Conservation (phyloP, 2,329 filamentous ascomycete species). For the Alternaria sp. region DNA sequence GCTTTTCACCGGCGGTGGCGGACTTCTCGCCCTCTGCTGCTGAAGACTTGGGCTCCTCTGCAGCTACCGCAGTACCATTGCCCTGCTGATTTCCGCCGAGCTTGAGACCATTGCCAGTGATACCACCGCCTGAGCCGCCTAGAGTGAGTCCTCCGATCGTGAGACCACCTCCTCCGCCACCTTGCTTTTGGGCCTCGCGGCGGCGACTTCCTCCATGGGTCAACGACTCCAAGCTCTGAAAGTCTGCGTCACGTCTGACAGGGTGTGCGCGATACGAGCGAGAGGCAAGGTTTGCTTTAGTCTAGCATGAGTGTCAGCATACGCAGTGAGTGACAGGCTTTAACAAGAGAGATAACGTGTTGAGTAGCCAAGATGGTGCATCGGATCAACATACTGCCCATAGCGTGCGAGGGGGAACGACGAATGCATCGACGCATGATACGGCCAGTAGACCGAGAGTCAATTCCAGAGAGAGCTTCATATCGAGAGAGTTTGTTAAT, state of each 20-base stretch:
- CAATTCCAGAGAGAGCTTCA: constrained; percentile 31
- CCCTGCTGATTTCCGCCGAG: constrained; percentile 21
- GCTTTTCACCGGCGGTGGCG: constrained; percentile 3
- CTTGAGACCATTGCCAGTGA: constrained; percentile 29
- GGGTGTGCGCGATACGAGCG: constrained; percentile 21
- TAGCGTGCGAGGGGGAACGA: constrained; percentile 20
- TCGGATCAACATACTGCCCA: constrained; percentile 27
- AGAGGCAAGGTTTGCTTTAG: constrained; percentile 12
- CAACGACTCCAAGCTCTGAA: not conserved
- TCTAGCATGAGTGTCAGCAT: constrained; percentile 10
- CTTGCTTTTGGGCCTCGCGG: constrained; percentile 12
- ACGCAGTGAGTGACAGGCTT: not conserved
- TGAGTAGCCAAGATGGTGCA: not conserved
- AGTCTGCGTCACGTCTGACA: constrained; percentile 10
- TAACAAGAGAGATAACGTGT: not conserved
- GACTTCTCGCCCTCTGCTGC: constrained; percentile 9
- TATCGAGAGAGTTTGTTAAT: constrained; percentile 15
- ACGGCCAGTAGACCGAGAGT: constrained; percentile 28
- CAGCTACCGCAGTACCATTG: constrained; percentile 12
- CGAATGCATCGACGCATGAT: constrained; percentile 28
- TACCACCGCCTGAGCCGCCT: constrained; percentile 38
- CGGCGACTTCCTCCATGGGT: not conserved
- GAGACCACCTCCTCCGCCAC: constrained; percentile 24
- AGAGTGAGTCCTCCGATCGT: constrained; percentile 40
- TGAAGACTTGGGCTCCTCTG: constrained; percentile 3